Evolutionary conservation across 768 basidiomycete species (phyloP).

Genomic region (Phallus indusiatus): DNA sequence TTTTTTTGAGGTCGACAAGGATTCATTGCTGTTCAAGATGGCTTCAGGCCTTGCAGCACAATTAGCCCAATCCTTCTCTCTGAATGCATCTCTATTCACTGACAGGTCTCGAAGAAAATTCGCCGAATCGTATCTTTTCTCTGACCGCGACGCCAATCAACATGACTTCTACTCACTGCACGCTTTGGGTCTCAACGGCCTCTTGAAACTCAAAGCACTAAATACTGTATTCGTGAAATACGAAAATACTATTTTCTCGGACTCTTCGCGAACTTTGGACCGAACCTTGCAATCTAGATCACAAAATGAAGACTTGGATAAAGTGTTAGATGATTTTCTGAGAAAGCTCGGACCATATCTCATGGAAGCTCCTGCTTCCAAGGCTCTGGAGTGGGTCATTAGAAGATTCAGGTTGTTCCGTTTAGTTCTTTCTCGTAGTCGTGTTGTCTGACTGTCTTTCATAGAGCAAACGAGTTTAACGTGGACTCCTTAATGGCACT

Average conservation of each 20-base stretch:
- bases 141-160: constrained; percentile 66
- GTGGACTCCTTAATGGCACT: constrained; percentile 63
- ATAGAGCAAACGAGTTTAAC: constrained; percentile 90
- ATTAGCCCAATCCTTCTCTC: constrained; percentile 66
- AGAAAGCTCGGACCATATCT: constrained; percentile 70
- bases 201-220: constrained; percentile 58
- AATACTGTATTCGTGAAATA: constrained; percentile 48
- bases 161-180: constrained; percentile 85
- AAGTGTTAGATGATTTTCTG: constrained; percentile 50
- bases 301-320: constrained; percentile 55
- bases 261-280: constrained; percentile 64
- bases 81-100: constrained; percentile 66
- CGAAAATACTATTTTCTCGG: constrained; percentile 72
- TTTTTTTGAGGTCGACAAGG: background rate
- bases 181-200: constrained; percentile 70
- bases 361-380: constrained; percentile 70
- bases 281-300: constrained; percentile 64
- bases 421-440: background rate
- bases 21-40: constrained; percentile 26
- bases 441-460: background rate
- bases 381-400: constrained; percentile 91
- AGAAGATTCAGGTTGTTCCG: constrained; percentile 68
- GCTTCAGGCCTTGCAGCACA: constrained; percentile 72
- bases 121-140: constrained; percentile 81
- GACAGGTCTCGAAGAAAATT: constrained; percentile 52